phyloP scores from a whole-genome alignment of 2,329 filamentous ascomycete species.

The Aureobasidium sp. region DNA sequence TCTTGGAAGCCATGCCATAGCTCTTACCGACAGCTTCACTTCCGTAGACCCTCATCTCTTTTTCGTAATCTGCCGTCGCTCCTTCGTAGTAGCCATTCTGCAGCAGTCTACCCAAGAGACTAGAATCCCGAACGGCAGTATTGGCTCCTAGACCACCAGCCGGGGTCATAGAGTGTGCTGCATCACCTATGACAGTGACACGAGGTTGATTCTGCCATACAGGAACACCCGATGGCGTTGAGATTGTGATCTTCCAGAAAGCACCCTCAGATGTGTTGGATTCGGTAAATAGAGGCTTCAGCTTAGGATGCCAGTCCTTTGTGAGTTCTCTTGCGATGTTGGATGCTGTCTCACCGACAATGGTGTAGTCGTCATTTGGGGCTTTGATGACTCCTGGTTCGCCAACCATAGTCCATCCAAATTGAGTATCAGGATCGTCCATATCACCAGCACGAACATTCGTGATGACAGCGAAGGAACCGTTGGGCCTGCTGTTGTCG shows the following conservation, averaged over 20 bases:
- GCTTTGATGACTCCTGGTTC: constrained; percentile 48
- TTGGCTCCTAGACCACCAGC: constrained; percentile 46
- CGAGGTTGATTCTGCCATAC: constrained; percentile 51
- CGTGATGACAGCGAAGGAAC: constrained; percentile 49
- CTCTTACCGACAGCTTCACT: constrained; percentile 48
- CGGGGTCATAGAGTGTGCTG: constrained; percentile 50
- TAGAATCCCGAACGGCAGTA: constrained; percentile 48
- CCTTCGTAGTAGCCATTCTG: constrained; percentile 38
- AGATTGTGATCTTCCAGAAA: constrained; percentile 60
- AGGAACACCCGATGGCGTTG: constrained; percentile 50
- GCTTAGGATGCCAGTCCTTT: constrained; percentile 45
- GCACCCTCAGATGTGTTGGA: constrained; percentile 50
- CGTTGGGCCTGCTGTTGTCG: constrained; percentile 40
- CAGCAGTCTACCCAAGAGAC: constrained; percentile 44
- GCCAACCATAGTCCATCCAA: constrained; percentile 57
- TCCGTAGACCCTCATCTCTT: constrained; percentile 40
- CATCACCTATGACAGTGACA: constrained; percentile 51
- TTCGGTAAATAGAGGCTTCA: constrained; percentile 50
- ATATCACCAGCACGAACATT: constrained; percentile 54
- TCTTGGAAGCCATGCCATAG: constrained; percentile 38
- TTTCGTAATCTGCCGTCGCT: constrained; percentile 31
- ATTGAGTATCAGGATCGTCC: constrained; percentile 47
- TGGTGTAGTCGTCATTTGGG: constrained; percentile 51
- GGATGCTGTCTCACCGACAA: constrained; percentile 49
- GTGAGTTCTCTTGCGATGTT: constrained; percentile 48